Conservation (phyloP, 495 filamentous ascomycete genomes). For the Neurospora sp. region DNA sequence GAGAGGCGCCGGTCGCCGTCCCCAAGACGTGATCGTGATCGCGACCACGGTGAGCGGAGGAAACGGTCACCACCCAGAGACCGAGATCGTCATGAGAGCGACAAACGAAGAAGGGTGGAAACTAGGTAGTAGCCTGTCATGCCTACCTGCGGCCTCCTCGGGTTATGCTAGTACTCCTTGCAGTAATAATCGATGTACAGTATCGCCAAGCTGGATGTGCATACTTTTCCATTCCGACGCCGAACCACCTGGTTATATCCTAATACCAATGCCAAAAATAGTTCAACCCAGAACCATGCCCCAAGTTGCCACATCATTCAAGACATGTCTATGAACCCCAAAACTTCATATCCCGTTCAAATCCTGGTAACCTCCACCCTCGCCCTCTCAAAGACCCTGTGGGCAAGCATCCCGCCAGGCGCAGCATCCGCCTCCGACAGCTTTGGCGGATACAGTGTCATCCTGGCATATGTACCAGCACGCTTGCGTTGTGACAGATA, state of each 20-base stretch:
- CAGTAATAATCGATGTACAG: constrained; percentile 1
- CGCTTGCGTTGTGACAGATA: constrained; percentile 72
- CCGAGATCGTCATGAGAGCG: constrained; percentile 44
- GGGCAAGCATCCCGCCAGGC: constrained; percentile 47
- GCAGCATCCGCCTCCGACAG: constrained; percentile 48
- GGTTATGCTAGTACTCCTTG: not conserved
- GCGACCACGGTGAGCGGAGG: constrained; percentile 37
- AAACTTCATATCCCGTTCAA: constrained; percentile 21
- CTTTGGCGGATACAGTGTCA: constrained; percentile 57
- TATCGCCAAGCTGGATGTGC: not conserved
- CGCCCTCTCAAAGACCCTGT: constrained; percentile 72
- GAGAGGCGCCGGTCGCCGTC: constrained; percentile 19
- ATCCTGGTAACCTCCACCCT: constrained; percentile 78
- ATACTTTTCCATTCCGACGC: not conserved
- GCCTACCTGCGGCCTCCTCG: not conserved
- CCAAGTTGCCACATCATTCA: not conserved
- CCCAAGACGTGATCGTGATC: constrained; percentile 8
- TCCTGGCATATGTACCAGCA: constrained; percentile 68
- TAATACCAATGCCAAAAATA: not conserved
- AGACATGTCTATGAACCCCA: not conserved
- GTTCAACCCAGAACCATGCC: not conserved
- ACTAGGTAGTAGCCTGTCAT: constrained; percentile 12
- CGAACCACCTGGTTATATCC: not conserved
- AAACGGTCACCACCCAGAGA: constrained; percentile 59
- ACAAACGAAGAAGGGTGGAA: constrained; percentile 59